Percentiles rank a stretch among this genome's conserved stretches.
Evolutionary conservation across 2,329 filamentous ascomycete genomes (phyloP).

Genomic region (Scortechinia acanthostroma): DNA sequence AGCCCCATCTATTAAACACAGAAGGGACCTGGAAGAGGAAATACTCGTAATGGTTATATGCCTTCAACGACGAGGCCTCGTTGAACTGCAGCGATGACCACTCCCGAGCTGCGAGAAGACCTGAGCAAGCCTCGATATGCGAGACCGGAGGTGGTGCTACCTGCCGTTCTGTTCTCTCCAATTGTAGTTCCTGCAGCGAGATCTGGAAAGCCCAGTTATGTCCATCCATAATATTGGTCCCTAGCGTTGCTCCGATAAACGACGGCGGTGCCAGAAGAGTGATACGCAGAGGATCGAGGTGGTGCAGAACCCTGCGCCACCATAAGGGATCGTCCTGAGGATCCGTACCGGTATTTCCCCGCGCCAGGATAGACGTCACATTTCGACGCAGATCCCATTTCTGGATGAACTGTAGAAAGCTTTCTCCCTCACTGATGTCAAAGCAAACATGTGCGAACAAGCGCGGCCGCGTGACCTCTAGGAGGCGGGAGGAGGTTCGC

Average conservation of each 20-base stretch:
- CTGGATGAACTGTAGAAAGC: background rate
- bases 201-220: background rate
- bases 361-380: background rate
- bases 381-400: background rate
- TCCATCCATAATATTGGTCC: background rate
- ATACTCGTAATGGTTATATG: background rate
- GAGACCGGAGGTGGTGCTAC: no score
- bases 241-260: background rate
- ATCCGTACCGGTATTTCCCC: background rate
- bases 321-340: background rate
- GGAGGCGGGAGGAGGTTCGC: background rate
- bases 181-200: background rate
- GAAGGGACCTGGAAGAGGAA: background rate
- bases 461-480: background rate
- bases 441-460: background rate
- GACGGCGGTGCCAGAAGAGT: background rate
- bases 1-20: background rate
- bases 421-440: background rate
- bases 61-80: background rate
- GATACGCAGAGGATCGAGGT: background rate
- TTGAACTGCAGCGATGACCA: background rate
- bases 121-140: background rate
- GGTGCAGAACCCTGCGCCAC: background rate
- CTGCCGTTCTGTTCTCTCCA: background rate
- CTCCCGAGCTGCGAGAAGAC: background rate